Conservation (phyloP, 805 yeast genomes). For the Yarrowia hollandica region DNA sequence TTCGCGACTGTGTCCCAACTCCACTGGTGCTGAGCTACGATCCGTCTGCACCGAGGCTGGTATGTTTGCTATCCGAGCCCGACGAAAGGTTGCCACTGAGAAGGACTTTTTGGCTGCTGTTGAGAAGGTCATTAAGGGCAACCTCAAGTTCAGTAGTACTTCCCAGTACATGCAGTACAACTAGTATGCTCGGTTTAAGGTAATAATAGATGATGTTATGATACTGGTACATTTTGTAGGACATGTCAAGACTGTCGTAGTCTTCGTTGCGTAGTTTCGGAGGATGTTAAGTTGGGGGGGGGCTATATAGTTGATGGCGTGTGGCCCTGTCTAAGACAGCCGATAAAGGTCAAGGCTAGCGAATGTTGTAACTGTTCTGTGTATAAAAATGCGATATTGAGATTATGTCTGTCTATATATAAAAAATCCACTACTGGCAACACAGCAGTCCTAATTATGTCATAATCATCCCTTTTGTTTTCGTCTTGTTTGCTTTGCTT, state of each 20-base stretch:
- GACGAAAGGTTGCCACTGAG: slow-evolving; percentile 97
- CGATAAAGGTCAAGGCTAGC: no score
- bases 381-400: slow-evolving; percentile 3
- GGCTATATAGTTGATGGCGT: no score
- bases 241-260: no score
- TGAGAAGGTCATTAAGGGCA: slow-evolving; percentile 97
- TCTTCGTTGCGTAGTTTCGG: no score
- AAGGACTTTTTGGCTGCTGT: slow-evolving; percentile 97
- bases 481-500: neutral
- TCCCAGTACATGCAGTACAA: slow-evolving; percentile 99
- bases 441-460: neutral
- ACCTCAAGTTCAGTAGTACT: slow-evolving; percentile 95
- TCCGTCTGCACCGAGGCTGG: slow-evolving; percentile 99
- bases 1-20: slow-evolving; percentile 94
- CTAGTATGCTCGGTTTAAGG: slow-evolving; percentile 42
- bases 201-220: slow-evolving; percentile 25
- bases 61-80: slow-evolving; percentile 98
- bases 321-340: no score
- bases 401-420: slow-evolving; percentile 2
- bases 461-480: neutral
- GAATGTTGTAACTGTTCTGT: no score
- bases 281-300: no score
- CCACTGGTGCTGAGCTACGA: slow-evolving; percentile 97
- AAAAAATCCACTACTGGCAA: neutral
- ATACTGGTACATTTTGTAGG: neutral